A percentile compares a stretch with the other conserved stretches of the same genome.
These are phyloP conservation scores for Friedmanniomyces endolithicus DNA, from an alignment of 495 filamentous ascomycete species.

Conservation along the genomic window DNA sequence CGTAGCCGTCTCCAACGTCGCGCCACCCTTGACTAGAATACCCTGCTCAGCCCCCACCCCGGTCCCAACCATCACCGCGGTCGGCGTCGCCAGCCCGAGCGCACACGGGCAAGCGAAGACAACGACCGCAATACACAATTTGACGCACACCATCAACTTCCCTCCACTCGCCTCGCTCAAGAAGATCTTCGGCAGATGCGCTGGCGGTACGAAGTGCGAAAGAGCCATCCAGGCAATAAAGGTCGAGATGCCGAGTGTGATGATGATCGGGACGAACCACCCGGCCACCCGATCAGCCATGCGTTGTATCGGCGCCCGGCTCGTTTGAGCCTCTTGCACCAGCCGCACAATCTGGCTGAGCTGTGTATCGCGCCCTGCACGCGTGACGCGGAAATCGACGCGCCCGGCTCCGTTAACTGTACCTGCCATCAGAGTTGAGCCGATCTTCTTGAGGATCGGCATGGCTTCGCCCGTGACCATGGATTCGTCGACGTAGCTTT, in stretches of 20 bases:
- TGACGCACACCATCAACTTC: constrained; percentile 87
- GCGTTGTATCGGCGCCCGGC: constrained; percentile 84
- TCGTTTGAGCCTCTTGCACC: constrained; percentile 93
- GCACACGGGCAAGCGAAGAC: constrained; percentile 98
- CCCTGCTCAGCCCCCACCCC: constrained; percentile 94
- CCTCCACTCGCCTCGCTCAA: constrained; percentile 67
- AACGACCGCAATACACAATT: constrained; percentile 97
- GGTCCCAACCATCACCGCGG: constrained; percentile 97
- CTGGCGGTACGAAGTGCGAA: constrained; percentile 60
- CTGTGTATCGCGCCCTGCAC: constrained; percentile 89
- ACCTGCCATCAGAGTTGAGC: constrained; percentile 73
- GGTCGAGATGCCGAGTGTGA: constrained; percentile 69
- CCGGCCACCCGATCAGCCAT: constrained; percentile 86
- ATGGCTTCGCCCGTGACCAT: constrained; percentile 98
- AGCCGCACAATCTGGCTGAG: constrained; percentile 95
- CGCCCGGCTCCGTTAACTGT: constrained; percentile 91
- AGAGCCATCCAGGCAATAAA: constrained; percentile 93
- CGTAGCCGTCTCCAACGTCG: constrained; percentile 82
- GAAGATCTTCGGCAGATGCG: constrained; percentile 72
- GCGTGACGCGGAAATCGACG: constrained; percentile 83
- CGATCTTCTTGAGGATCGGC: constrained; percentile 77
- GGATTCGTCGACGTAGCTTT: constrained; percentile 91
- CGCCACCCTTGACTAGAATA: constrained; percentile 92
- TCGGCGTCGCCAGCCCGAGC: constrained; percentile 84
- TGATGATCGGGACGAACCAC: constrained; percentile 85